Evolutionary conservation across 1,139 yeast genomes (phyloP).

Genomic region (Geotrichum restrictum): DNA sequence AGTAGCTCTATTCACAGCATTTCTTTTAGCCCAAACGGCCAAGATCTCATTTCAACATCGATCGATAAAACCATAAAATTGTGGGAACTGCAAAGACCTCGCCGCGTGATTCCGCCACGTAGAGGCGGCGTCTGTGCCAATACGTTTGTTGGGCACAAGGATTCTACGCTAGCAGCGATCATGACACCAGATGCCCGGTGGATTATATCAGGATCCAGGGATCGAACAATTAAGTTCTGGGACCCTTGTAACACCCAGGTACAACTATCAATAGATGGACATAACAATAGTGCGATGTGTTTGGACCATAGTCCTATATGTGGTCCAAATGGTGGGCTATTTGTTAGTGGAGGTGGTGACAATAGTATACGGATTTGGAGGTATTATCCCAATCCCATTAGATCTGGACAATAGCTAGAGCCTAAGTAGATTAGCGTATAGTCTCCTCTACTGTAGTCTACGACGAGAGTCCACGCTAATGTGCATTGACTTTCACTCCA

Average conservation of each 20-base stretch:
- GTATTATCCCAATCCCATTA: constrained; percentile 35
- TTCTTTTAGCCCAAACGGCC: constrained; percentile 87
- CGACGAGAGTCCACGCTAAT: too few relatives aligned
- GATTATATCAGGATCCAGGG: constrained; percentile 91
- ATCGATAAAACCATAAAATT: constrained; percentile 93
- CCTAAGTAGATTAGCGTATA: too few relatives aligned
- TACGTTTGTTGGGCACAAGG: constrained; percentile 93
- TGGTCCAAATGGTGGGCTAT: constrained; percentile 58
- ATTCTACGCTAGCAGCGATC: constrained; percentile 90
- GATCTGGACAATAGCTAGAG: too few relatives aligned
- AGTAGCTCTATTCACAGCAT: constrained; percentile 95
- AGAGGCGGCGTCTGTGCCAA: constrained; percentile 67
- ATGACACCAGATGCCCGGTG: constrained; percentile 92
- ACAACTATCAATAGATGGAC: constrained; percentile 93
- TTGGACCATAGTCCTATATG: constrained; percentile 83
- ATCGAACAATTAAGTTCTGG: constrained; percentile 97
- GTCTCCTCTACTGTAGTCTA: too few relatives aligned
- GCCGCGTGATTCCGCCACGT: constrained; percentile 40
- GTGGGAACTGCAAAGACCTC: constrained; percentile 73
- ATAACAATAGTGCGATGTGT: constrained; percentile 90
- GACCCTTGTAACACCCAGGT: constrained; percentile 91
- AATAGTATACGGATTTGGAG: constrained; percentile 97
- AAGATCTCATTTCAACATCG: constrained; percentile 91
- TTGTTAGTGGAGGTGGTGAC: constrained; percentile 98
- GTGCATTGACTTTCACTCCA: too few relatives aligned